phyloP scores from a whole-genome alignment of 139 green algal genomes.

The Haematococcus sp. region DNA sequence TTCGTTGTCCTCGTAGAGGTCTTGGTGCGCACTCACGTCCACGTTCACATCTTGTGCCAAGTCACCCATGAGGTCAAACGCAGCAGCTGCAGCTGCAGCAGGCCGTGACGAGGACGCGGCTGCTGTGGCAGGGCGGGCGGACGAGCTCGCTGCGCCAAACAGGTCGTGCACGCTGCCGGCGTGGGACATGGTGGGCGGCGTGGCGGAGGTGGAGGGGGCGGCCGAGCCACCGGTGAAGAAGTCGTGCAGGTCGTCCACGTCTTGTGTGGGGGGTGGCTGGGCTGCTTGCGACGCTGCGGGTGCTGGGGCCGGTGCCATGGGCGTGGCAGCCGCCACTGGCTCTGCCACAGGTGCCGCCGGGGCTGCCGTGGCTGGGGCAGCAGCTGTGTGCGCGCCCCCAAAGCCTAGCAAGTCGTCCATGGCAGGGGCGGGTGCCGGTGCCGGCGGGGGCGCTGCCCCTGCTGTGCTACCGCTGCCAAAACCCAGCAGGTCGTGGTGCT shows the following conservation, averaged over 20 bases:
- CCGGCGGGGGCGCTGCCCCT: too few species aligned
- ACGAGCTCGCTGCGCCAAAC: background rate
- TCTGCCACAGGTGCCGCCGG: too few species aligned
- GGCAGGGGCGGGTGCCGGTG: too few species aligned
- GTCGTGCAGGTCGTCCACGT: conserved; percentile 41
- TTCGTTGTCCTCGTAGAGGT: background rate
- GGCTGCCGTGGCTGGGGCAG: too few species aligned
- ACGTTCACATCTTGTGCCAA: background rate
- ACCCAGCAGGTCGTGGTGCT: too few species aligned
- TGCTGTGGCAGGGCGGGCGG: background rate
- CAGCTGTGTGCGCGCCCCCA: too few species aligned
- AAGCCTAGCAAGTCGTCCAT: too few species aligned
- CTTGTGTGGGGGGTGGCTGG: background rate
- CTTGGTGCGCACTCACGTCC: background rate
- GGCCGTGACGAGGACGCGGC: background rate
- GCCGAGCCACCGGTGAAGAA: conserved; percentile 37
- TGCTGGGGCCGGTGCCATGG: too few species aligned
- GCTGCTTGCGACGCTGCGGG: too few species aligned
- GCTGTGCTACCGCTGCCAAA: too few species aligned
- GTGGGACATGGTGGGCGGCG: background rate
- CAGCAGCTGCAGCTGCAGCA: background rate
- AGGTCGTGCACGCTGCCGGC: background rate
- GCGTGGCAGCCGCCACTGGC: too few species aligned
- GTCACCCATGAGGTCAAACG: background rate
- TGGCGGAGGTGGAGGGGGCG: background rate